Base-by-base conservation (phyloP, 2,329 filamentous ascomycete species). In the Talaromyces marneffei region DNA sequence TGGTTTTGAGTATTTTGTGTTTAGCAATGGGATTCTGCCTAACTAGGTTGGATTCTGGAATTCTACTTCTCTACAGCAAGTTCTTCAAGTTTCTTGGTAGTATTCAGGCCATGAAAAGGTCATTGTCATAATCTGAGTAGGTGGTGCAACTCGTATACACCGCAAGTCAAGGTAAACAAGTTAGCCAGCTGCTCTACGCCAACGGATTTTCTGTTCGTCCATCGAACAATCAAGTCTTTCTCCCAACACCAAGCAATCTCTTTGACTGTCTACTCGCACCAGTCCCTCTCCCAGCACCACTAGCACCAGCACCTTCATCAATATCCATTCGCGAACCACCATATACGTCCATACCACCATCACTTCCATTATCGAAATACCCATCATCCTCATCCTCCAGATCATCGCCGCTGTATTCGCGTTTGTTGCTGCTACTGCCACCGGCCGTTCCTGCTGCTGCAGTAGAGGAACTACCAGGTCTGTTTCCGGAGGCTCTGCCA, bases 321-420 rank as follows among this genome's bases (percentile, higher is more conserved):
- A 75, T 73, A 67, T 75, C 76, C 75, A 77, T 78, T 25, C 70
- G 66, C 3, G 72, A 71, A 40, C 29, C 52, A 31, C 29, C 57
- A 8, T 39, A 31, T 14, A 53, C 48, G 64, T 71, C 70, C 27
- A 66, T 67, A 33, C 67, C 67, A 52, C 68, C 66, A 55, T 71
- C 68, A 57, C 69, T 66, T 4, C 67, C 67, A 31, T 71, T 67
- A 25, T 73, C 72, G 57, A 69, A 74, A 58, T 70, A 74, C 10
- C 73, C 74, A 66, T 77, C 70, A 65, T 77, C 74, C 23, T 72
- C 70, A 50, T 77, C 68, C 52, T 67, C 72, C 31, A 73, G 69
- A 35, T 59, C 29, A 60, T 76, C 74, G 58, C 76, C 74, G 44
- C 58, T 69, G 42, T 74, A 71, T 65, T 79, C 76, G 14, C 77